Percentiles rank a stretch among this genome's conserved stretches.
Conservation (phyloP, 139 green algal genomes). For the Chlorella sp. region DNA sequence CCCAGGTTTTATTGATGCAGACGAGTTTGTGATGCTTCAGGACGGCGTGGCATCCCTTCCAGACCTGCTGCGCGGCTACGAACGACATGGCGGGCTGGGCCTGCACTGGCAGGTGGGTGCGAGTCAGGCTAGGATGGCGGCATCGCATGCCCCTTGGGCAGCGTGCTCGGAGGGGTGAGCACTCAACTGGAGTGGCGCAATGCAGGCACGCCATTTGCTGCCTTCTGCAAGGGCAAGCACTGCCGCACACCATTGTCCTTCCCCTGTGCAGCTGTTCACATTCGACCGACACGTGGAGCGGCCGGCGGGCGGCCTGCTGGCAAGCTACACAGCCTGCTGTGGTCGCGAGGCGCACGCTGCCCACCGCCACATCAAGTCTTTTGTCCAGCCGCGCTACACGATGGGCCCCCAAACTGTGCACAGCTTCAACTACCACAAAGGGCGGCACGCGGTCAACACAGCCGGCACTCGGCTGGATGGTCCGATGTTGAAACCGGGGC, state of each 20-base stretch:
- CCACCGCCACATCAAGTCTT: constrained; percentile 8
- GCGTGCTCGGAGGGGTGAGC: no score
- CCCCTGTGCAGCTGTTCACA: not conserved
- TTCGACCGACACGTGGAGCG: constrained; percentile 1
- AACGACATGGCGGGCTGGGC: not conserved
- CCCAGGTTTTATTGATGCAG: constrained; percentile 24
- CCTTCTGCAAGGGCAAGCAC: no score
- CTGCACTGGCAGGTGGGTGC: constrained; percentile 16
- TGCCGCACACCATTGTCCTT: no score
- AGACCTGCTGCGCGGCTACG: not conserved
- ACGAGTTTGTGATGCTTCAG: constrained; percentile 28
- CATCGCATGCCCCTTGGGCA: no score
- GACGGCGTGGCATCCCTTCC: not conserved
- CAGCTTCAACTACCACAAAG: not conserved
- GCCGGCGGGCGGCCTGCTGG: constrained; percentile 11
- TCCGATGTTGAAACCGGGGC: not conserved
- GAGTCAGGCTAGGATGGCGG: no score
- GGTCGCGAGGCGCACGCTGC: not conserved
- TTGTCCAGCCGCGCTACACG: constrained; percentile 14
- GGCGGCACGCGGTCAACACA: not conserved
- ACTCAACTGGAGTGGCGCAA: no score
- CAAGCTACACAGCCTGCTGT: constrained; percentile 24
- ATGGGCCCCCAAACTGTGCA: not conserved
- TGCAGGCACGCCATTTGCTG: no score
- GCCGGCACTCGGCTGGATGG: not conserved